Conservation (phyloP, 139 green algal genomes). For the Closterium sp. region DNA sequence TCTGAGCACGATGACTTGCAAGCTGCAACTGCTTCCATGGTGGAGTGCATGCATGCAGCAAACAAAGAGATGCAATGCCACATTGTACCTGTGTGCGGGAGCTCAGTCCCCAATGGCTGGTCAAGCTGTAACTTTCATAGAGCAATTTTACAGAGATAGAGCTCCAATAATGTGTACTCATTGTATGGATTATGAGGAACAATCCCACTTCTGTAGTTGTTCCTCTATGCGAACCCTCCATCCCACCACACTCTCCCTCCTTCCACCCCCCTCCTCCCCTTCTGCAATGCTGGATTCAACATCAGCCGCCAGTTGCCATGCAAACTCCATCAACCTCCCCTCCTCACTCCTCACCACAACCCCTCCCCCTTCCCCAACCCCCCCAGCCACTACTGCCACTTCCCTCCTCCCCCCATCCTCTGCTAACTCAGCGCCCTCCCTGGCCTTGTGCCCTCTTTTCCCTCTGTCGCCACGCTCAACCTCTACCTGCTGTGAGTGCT, state of each 20-base stretch:
- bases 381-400: background rate
- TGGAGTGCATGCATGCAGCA: too few relatives aligned
- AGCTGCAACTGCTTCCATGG: too few relatives aligned
- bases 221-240: background rate
- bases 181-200: background rate
- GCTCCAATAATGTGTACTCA: too few relatives aligned
- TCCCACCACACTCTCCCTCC: background rate
- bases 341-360: background rate
- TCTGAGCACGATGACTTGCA: too few relatives aligned
- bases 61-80: too few relatives aligned
- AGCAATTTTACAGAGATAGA: too few relatives aligned
- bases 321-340: background rate
- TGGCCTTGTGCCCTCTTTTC: background rate
- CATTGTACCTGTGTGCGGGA: too few relatives aligned
- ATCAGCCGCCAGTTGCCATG: background rate
- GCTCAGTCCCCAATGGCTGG: too few relatives aligned
- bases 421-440: background rate
- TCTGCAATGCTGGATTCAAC: background rate
- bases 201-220: background rate
- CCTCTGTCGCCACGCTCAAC: background rate
- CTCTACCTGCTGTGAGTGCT: background rate
- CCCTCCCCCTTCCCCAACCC: background rate
- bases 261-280: background rate
- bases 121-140: too few relatives aligned
- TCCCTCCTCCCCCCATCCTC: background rate